phyloP scores from a whole-genome alignment of 805 yeast genomes.

The Saccharomycopsis malanga region DNA sequence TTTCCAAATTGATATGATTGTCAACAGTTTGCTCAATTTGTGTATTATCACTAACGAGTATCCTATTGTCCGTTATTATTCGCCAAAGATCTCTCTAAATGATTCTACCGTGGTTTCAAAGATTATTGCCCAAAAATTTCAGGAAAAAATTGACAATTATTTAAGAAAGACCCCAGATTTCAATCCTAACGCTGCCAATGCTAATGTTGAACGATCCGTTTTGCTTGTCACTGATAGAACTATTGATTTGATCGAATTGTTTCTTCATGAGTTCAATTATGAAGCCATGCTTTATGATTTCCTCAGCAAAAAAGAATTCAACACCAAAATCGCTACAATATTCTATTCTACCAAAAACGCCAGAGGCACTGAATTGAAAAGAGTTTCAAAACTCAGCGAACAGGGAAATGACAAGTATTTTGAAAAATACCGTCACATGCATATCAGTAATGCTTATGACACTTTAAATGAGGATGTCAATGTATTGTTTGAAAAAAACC shows the following conservation, averaged over 20 bases:
- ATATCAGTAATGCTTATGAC: slow-evolving; percentile 69
- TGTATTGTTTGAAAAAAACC: slow-evolving; percentile 64
- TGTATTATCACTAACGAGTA: slow-evolving; percentile 81
- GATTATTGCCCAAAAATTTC: slow-evolving; percentile 67
- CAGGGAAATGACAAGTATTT: slow-evolving; percentile 54
- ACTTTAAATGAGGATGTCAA: slow-evolving; percentile 49
- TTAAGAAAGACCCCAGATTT: slow-evolving; percentile 61
- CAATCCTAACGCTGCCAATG: slow-evolving; percentile 66
- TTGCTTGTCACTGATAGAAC: slow-evolving; percentile 78
- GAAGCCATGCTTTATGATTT: slow-evolving; percentile 86
- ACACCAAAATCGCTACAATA: slow-evolving; percentile 25
- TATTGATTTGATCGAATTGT: slow-evolving; percentile 73
- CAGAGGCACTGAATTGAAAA: slow-evolving; percentile 36
- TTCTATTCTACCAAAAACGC: slow-evolving; percentile 51
- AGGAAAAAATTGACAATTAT: slow-evolving; percentile 63
- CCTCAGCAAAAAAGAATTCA: slow-evolving; percentile 38
- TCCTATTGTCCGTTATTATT: slow-evolving; percentile 74
- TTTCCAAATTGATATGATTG: slow-evolving; percentile 50
- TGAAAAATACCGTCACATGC: slow-evolving; percentile 63
- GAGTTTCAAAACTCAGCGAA: slow-evolving; percentile 46
- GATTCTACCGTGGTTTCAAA: slow-evolving; percentile 56
- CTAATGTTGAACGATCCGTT: slow-evolving; percentile 65
- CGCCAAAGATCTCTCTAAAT: slow-evolving; percentile 44
- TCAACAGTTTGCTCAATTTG: slow-evolving; percentile 58
- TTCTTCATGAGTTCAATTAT: slow-evolving; percentile 83